Evolutionary conservation across 805 yeast genomes (phyloP).

Genomic region (Babjeviella inositovora): DNA sequence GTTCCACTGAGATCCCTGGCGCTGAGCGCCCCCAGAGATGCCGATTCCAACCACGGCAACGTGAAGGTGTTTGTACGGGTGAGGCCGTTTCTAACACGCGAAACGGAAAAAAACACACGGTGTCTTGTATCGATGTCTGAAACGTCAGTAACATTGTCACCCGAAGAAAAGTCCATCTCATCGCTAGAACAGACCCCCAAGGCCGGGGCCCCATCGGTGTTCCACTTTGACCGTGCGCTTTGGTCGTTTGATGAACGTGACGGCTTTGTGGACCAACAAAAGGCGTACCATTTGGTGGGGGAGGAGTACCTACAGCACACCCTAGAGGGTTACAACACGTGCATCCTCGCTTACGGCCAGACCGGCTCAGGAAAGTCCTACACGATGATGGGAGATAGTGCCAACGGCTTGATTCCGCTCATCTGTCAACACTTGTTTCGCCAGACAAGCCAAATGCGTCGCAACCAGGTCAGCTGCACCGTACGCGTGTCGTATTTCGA

Average conservation of each 20-base stretch:
- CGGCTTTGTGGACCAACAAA: slow-evolving; percentile 27
- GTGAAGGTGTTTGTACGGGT: slow-evolving; percentile 37
- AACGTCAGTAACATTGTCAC: slow-evolving; percentile 3
- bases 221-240: slow-evolving; percentile 34
- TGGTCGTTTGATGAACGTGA: slow-evolving; percentile 23
- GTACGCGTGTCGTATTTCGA: slow-evolving; percentile 51
- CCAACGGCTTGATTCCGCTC: slow-evolving; percentile 50
- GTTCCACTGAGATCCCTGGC: too few species aligned
- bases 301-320: slow-evolving; percentile 44
- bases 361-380: slow-evolving; percentile 77
- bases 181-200: slow-evolving; percentile 4
- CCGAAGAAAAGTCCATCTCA: slow-evolving; percentile 1
- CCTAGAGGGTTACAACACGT: slow-evolving; percentile 55
- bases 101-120: slow-evolving; percentile 5
- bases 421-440: slow-evolving; percentile 37
- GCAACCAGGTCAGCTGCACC: slow-evolving; percentile 16
- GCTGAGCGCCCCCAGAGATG: too few species aligned
- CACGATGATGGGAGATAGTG: slow-evolving; percentile 55
- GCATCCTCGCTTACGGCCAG: slow-evolving; percentile 70
- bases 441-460: slow-evolving; percentile 17
- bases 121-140: slow-evolving; percentile 16
- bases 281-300: slow-evolving; percentile 39
- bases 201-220: slow-evolving; percentile 10
- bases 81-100: slow-evolving; percentile 23
- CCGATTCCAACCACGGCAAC: slow-evolving; percentile 5